A percentile compares a stretch with the other conserved stretches of the same genome.
Evolutionary conservation across 805 yeast genomes (phyloP).

Genomic region (Teunomyces tritomae): DNA sequence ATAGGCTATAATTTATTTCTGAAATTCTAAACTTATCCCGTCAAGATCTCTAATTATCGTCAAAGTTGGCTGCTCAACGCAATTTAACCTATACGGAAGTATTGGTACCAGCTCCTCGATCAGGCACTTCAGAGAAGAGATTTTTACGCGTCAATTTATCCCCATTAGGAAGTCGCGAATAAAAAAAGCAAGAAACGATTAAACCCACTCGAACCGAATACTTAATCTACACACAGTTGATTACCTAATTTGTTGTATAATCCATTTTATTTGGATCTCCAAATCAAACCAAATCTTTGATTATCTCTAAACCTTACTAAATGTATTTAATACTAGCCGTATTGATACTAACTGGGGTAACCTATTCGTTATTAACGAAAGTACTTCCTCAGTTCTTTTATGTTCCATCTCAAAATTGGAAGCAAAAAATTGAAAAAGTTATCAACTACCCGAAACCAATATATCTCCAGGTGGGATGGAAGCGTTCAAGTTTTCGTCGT

Average conservation of each 20-base stretch:
- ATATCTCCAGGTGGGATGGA: constrained; percentile 33
- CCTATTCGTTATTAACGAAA: constrained; percentile 17
- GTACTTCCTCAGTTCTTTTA: constrained; percentile 34
- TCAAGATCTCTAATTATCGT: background rate
- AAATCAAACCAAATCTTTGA: too few species aligned
- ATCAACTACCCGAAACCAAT: constrained; percentile 32
- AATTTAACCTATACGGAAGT: constrained; percentile 1
- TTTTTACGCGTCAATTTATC: constrained; percentile 9
- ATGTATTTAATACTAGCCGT: constrained; percentile 3
- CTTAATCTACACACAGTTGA: background rate
- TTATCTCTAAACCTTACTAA: background rate
- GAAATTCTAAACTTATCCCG: too few species aligned
- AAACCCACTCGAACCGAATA: background rate
- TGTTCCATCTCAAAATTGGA: constrained; percentile 41
- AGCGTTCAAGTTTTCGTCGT: constrained; percentile 39
- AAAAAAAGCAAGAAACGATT: background rate
- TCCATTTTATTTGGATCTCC: too few species aligned
- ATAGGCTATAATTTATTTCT: too few species aligned
- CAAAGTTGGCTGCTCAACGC: background rate
- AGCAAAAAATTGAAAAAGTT: constrained; percentile 31
- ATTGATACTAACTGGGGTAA: constrained; percentile 10
- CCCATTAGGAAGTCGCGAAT: constrained; percentile 4
- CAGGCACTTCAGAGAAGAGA: constrained; percentile 1
- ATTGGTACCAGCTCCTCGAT: background rate
- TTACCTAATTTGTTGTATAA: background rate